phyloP scores from a whole-genome alignment of 306 rosid genomes.

The Acacia crassicarpa region DNA sequence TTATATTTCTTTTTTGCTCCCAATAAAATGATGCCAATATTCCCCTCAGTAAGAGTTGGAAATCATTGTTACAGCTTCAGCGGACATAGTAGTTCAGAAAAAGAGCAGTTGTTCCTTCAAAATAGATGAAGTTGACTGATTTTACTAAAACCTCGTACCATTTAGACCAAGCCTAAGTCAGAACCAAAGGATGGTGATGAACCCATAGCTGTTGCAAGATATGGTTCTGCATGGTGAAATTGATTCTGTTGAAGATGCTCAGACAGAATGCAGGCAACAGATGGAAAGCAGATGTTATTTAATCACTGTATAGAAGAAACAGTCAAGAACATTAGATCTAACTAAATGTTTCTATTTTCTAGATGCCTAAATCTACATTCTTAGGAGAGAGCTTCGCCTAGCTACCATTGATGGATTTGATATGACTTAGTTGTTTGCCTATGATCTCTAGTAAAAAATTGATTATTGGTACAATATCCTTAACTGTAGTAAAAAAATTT shows the following conservation, averaged over 20 bases:
- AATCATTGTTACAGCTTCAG: neutral
- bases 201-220: neutral
- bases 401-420: constrained; percentile 8
- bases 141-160: neutral
- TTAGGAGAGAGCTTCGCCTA: neutral
- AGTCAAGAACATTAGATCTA: neutral
- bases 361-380: neutral
- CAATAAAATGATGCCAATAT: neutral
- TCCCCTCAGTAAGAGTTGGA: constrained; percentile 4
- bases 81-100: neutral
- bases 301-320: neutral
- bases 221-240: neutral
- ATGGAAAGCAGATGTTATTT: neutral
- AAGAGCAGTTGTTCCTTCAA: neutral
- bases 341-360: neutral
- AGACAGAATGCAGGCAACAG: neutral
- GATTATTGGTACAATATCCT: neutral
- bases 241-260: neutral
- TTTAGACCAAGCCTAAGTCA: constrained; percentile 2
- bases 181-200: constrained; percentile 5
- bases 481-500: neutral
- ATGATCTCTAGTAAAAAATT: neutral
- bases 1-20: neutral
- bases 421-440: neutral
- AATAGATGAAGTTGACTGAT: constrained; percentile 20